These are phyloP conservation scores for Gossypium stocksii DNA, from an alignment of 345 rosid species.

Conservation along the genomic window DNA sequence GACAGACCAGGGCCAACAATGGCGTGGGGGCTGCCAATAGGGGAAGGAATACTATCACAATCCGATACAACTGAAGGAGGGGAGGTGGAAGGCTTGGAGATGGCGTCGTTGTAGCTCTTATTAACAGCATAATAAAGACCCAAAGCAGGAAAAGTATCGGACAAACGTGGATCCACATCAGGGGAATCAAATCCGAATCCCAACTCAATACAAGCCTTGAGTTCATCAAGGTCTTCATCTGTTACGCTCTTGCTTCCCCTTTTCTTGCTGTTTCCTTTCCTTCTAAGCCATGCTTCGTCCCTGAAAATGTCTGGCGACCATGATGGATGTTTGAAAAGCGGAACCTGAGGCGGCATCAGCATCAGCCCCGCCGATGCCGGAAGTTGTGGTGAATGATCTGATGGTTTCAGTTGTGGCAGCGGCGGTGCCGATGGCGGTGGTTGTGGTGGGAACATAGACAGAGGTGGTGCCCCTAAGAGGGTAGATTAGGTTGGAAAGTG, in stretches of 20 bases:
- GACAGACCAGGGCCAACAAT: slow-evolving; percentile 44
- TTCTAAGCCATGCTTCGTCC: slow-evolving; percentile 81
- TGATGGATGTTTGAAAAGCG: slow-evolving; percentile 68
- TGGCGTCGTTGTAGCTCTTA: slow-evolving; percentile 48
- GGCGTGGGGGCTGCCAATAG: slow-evolving; percentile 55
- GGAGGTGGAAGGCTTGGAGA: slow-evolving; percentile 34
- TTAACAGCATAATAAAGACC: slow-evolving; percentile 73
- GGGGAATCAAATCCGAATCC: slow-evolving; percentile 68
- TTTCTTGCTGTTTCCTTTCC: slow-evolving; percentile 46
- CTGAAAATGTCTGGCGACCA: slow-evolving; percentile 89
- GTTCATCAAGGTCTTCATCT: slow-evolving; percentile 89
- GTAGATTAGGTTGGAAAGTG: background rate
- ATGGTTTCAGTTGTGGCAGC: background rate
- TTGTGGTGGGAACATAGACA: slow-evolving; percentile 23
- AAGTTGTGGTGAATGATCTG: background rate
- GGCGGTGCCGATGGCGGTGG: slow-evolving; percentile 9
- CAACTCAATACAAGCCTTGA: slow-evolving; percentile 77
- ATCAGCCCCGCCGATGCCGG: background rate
- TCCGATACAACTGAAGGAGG: slow-evolving; percentile 47
- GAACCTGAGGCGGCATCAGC: slow-evolving; percentile 20
- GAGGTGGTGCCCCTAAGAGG: slow-evolving; percentile 23
- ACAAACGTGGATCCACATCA: slow-evolving; percentile 58
- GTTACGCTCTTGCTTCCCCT: slow-evolving; percentile 73
- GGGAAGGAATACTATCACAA: slow-evolving; percentile 38
- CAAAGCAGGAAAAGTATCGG: slow-evolving; percentile 79